These are phyloP conservation scores for Xylariales sp. DNA, from an alignment of 2,329 filamentous ascomycete species.

Conservation along the genomic window DNA sequence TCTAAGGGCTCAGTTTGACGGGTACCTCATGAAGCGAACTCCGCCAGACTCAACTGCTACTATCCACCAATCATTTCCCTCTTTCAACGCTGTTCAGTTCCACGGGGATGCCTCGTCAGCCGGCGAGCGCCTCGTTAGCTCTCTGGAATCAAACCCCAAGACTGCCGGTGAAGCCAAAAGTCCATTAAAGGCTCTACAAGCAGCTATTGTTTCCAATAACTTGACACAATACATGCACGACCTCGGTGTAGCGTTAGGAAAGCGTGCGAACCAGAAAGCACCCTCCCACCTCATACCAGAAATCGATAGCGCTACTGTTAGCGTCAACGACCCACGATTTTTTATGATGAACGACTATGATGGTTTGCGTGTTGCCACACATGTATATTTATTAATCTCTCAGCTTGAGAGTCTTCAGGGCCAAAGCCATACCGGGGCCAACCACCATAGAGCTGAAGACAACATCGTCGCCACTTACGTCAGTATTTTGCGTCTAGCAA, in stretches of 20 bases:
- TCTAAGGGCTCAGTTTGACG: constrained; percentile 81
- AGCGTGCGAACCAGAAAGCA: constrained; percentile 58
- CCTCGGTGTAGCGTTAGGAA: constrained; percentile 65
- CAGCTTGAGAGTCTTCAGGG: constrained; percentile 70
- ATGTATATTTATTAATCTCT: constrained; percentile 73
- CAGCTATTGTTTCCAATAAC: constrained; percentile 75
- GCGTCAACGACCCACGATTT: constrained; percentile 59
- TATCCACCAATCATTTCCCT: constrained; percentile 68
- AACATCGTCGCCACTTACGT: constrained; percentile 86
- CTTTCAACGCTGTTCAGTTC: constrained; percentile 73
- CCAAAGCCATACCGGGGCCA: constrained; percentile 52
- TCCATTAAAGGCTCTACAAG: constrained; percentile 81
- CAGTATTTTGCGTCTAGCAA: constrained; percentile 77
- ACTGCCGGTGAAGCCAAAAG: constrained; percentile 69
- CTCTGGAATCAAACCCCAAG: constrained; percentile 66
- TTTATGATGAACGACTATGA: constrained; percentile 69
- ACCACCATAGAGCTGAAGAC: constrained; percentile 67
- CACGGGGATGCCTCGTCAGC: constrained; percentile 66
- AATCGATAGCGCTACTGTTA: constrained; percentile 50
- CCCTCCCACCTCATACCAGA: constrained; percentile 58
- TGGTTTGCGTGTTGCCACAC: constrained; percentile 74
- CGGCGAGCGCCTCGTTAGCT: constrained; percentile 69
- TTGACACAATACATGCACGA: constrained; percentile 68
- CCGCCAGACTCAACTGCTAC: constrained; percentile 64
- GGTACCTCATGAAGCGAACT: constrained; percentile 70